Evolutionary conservation across 441 rosid genomes (phyloP), one percentile per base, ranked within the genome.

Genomic region (Jatropha multifida): DNA sequence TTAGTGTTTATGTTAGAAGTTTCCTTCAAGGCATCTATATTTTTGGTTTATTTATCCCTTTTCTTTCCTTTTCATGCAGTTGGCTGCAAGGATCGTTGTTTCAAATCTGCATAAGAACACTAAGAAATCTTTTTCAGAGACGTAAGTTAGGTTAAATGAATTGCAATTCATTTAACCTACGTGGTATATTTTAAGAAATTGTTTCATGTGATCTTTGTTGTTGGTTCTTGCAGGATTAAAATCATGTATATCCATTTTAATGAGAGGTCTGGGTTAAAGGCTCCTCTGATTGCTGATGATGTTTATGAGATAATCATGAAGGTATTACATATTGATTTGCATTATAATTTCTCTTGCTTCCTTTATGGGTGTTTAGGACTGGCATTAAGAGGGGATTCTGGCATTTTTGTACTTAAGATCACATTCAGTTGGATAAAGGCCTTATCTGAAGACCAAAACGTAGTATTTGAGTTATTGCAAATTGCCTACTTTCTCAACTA

Each of bases 41-140:
- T 23, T 17, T 66, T 71, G 4, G 1, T 3, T 42, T 11, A 1
- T 44, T 58, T 4, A 3, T 5, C 26, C 37, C 4, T 8, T 27
- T 38, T 18, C 71, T 51, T 23, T 11, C 5, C 77, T 65, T 20
- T 41, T 20, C 3, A 49, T 82, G 69, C 92, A 94, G 98, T 78
- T 94, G 88, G 98, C 97, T 75, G 98, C 98, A 0, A 90, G 98
- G 78, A 90, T 94, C 74, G 98, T 82, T 66, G 98, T 94, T 12
- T 94, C 97, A 2, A 94, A 94, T 84, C 89, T 94, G 75, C 98
- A 94, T 76, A 94, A 94, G 86, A 92, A 88, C 74, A 94, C 97
- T 0, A 86, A 79, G 85, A 92, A 94, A 60, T 88, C 85, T 4
- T 94, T 94, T 79, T 94, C 98, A 0, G 98, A 94, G 78, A 92